These are phyloP conservation scores for Daedalea quercina DNA, from an alignment of 768 basidiomycete genomes.

Conservation along the genomic window DNA sequence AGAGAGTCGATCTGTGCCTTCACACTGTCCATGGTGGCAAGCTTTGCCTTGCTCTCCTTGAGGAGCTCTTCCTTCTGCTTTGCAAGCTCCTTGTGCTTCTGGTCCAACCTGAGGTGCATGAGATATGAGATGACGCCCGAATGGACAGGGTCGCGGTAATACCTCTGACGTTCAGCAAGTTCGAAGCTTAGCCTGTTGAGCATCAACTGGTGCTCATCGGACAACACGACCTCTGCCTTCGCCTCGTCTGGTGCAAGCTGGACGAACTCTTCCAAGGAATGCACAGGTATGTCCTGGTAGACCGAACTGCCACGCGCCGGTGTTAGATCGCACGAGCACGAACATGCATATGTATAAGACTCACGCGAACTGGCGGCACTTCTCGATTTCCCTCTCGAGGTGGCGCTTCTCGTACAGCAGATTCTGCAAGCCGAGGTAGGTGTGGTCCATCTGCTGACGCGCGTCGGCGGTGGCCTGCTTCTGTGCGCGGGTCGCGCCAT, in stretches of 20 bases:
- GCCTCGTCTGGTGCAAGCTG: slow-evolving; percentile 63
- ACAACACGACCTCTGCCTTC: slow-evolving; percentile 50
- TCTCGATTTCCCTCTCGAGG: slow-evolving; percentile 86
- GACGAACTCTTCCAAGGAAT: slow-evolving; percentile 62
- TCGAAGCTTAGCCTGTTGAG: slow-evolving; percentile 84
- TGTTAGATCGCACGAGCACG: not conserved
- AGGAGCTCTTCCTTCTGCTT: slow-evolving; percentile 73
- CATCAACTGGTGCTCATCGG: slow-evolving; percentile 79
- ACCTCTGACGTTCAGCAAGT: slow-evolving; percentile 85
- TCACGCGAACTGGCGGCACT: slow-evolving; percentile 88
- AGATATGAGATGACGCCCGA: slow-evolving; percentile 1
- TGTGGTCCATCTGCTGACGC: slow-evolving; percentile 85
- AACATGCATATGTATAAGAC: slow-evolving; percentile 23
- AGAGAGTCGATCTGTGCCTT: slow-evolving; percentile 72
- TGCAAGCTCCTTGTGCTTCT: slow-evolving; percentile 58
- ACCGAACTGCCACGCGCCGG: slow-evolving; percentile 50
- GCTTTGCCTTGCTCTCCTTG: slow-evolving; percentile 72
- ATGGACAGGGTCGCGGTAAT: slow-evolving; percentile 13
- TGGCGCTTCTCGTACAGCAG: slow-evolving; percentile 85
- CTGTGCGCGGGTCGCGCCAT: slow-evolving; percentile 61
- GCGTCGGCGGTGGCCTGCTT: slow-evolving; percentile 69
- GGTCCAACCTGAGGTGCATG: slow-evolving; percentile 50
- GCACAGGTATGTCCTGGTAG: slow-evolving; percentile 81
- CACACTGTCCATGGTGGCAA: slow-evolving; percentile 66
- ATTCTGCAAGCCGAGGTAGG: slow-evolving; percentile 81